phyloP scores from a whole-genome alignment of 345 rosid species.

The Hibiscus tridactylites region DNA sequence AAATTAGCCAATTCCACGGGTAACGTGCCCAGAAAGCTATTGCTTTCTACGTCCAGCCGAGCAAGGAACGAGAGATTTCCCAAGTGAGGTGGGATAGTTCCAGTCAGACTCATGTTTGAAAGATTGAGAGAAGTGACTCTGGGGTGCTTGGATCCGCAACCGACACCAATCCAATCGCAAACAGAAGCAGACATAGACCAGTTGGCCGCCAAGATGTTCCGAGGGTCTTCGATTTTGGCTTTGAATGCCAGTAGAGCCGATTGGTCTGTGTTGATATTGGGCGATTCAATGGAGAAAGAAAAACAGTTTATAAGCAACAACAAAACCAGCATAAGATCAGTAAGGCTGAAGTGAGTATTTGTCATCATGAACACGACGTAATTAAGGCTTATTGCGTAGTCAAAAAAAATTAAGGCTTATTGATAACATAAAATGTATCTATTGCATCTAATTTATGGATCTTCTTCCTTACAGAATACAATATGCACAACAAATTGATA shows the following conservation, averaged over 20 bases:
- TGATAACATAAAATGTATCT: too few relatives aligned
- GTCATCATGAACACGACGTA: too few relatives aligned
- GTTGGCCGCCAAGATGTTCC: background rate
- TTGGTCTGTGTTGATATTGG: background rate
- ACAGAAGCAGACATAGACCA: background rate
- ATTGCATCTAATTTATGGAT: too few relatives aligned
- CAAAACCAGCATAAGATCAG: too few relatives aligned
- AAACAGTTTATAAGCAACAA: too few relatives aligned
- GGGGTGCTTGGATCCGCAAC: background rate
- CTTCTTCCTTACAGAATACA: too few relatives aligned
- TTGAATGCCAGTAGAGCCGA: background rate
- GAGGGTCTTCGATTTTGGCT: background rate
- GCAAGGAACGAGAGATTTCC: background rate
- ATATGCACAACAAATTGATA: too few relatives aligned
- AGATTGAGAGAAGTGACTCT: background rate
- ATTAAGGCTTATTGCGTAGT: too few relatives aligned
- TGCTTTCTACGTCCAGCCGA: background rate
- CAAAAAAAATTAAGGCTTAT: too few relatives aligned
- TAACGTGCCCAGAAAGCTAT: background rate
- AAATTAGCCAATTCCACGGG: background rate
- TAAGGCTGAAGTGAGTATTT: too few relatives aligned
- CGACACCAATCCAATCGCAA: background rate
- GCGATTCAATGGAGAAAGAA: background rate
- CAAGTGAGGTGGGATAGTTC: background rate
- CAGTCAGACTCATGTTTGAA: background rate